Conservation (phyloP, 805 yeast genomes). For the Suhomyces sp. region DNA sequence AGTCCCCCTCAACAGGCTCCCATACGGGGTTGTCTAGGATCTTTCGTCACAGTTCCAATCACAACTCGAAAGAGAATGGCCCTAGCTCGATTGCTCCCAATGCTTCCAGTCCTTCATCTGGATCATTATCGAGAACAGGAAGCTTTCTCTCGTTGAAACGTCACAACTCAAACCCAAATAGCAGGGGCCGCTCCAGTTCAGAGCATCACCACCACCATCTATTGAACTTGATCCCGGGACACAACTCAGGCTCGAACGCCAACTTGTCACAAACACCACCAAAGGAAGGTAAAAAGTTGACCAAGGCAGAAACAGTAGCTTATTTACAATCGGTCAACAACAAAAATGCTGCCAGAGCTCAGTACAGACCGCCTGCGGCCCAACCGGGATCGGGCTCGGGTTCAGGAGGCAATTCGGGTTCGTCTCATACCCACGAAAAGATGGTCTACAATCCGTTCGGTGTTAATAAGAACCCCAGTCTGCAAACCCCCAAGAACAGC, state of each 20-base stretch:
- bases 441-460: constrained; percentile 70
- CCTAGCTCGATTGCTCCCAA: background rate
- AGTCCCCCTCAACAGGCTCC: constrained; percentile 8
- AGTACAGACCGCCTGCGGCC: constrained; percentile 10
- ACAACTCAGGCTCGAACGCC: constrained; percentile 2
- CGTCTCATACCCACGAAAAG: constrained; percentile 34
- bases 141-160: constrained; percentile 10
- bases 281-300: constrained; percentile 12
- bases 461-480: constrained; percentile 30
- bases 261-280: constrained; percentile 8
- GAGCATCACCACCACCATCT: constrained; percentile 6
- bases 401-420: background rate
- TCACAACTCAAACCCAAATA: constrained; percentile 6
- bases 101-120: background rate
- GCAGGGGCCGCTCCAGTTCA: constrained; percentile 2
- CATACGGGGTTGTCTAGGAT: constrained; percentile 18
- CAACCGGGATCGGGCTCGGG: background rate
- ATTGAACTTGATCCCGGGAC: constrained; percentile 1
- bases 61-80: constrained; percentile 3
- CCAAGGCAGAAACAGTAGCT: constrained; percentile 34
- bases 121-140: constrained; percentile 6
- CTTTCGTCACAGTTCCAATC: constrained; percentile 17
- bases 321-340: constrained; percentile 34
- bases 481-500: constrained; percentile 22
- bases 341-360: constrained; percentile 23